Evolutionary conservation across 306 rosid genomes (phyloP).

Genomic region (Quercus suber): DNA sequence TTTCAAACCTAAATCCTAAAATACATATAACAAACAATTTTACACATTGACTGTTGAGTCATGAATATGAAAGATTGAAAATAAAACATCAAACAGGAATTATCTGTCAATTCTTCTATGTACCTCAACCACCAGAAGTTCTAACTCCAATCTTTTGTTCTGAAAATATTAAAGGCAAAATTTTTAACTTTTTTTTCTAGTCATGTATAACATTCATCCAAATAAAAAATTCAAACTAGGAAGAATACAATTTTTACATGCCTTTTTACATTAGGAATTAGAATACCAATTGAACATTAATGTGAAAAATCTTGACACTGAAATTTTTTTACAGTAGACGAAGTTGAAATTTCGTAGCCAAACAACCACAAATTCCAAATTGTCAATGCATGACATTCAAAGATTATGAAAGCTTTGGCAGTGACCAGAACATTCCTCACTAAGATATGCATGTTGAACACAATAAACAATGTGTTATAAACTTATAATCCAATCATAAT

Average conservation of each 20-base stretch:
- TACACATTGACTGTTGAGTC: not conserved
- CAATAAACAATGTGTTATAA: too few relatives aligned
- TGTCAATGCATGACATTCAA: not conserved
- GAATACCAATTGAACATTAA: not conserved
- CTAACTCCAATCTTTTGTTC: not conserved
- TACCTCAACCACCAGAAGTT: not conserved
- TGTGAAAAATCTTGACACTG: not conserved
- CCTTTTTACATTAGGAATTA: not conserved
- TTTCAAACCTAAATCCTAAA: constrained; percentile 64
- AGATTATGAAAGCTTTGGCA: not conserved
- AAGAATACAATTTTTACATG: not conserved
- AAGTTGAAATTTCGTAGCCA: not conserved
- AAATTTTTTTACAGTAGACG: not conserved
- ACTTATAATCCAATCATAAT: not conserved
- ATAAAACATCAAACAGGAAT: not conserved
- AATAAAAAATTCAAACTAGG: not conserved
- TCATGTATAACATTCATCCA: not conserved
- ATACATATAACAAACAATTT: not conserved
- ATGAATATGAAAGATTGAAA: not conserved
- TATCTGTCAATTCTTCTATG: not conserved
- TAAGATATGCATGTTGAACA: too few relatives aligned
- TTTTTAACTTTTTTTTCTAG: not conserved
- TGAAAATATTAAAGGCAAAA: too few relatives aligned
- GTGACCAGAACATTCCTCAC: too few relatives aligned
- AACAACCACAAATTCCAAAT: not conserved